Conservation (phyloP, 306 rosid genomes). For the Prunus padus region DNA sequence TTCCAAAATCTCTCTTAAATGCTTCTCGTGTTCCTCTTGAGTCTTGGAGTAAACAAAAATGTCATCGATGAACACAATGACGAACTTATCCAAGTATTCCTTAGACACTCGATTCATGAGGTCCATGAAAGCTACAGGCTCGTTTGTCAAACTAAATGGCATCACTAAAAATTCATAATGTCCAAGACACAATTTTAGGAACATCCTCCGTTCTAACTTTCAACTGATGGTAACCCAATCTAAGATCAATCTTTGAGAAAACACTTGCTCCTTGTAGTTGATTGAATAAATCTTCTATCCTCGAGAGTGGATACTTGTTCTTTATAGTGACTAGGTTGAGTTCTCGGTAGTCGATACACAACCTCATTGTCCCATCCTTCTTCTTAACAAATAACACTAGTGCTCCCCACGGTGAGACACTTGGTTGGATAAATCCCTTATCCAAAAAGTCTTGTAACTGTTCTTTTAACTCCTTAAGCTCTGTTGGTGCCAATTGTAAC, state of each 20-base stretch:
- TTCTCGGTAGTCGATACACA: not conserved
- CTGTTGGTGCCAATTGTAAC: too few species aligned
- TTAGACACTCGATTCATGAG: too few species aligned
- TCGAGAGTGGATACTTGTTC: not conserved
- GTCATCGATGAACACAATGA: too few species aligned
- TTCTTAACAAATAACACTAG: not conserved
- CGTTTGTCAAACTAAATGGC: too few species aligned
- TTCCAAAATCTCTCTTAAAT: too few species aligned
- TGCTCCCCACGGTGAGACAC: not conserved
- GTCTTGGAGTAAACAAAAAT: too few species aligned
- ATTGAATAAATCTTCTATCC: not conserved
- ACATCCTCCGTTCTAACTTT: not conserved
- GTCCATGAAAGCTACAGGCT: too few species aligned
- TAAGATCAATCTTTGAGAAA: not conserved
- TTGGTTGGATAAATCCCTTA: not conserved
- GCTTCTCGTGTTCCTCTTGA: too few species aligned
- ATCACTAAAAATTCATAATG: not conserved
- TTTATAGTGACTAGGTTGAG: not conserved
- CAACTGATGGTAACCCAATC: not conserved
- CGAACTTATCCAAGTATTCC: too few species aligned
- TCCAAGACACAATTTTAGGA: not conserved
- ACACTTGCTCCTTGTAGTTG: not conserved
- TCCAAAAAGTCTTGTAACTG: too few species aligned
- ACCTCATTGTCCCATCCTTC: not conserved
- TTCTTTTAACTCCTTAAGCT: too few species aligned